These are phyloP conservation scores for Alternaria burnsii DNA, from an alignment of 2,329 filamentous ascomycete genomes.

Conservation along the genomic window DNA sequence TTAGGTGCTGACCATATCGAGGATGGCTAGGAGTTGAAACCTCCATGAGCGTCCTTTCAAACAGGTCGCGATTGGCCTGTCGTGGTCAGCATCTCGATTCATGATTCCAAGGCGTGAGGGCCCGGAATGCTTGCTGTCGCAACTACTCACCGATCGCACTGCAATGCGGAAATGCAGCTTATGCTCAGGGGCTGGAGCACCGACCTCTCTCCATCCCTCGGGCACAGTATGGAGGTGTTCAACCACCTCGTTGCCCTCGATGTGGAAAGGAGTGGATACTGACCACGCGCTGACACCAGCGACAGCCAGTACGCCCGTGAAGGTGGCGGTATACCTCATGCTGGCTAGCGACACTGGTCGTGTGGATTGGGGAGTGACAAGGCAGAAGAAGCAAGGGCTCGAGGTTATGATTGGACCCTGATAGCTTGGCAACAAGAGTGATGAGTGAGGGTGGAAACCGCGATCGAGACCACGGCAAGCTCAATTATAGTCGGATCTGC, in stretches of 20 bases:
- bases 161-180: constrained; percentile 52
- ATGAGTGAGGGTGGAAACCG: neutral
- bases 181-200: constrained; percentile 39
- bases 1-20: constrained; percentile 69
- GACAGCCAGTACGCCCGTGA: constrained; percentile 46
- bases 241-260: constrained; percentile 39
- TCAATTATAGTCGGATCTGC: constrained; percentile 8
- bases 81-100: constrained; percentile 21
- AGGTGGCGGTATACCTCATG: constrained; percentile 44
- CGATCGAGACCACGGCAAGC: neutral
- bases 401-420: neutral
- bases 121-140: neutral
- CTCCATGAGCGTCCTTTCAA: constrained; percentile 68
- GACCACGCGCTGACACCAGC: constrained; percentile 37
- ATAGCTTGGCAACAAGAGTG: neutral
- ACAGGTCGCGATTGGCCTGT: constrained; percentile 59
- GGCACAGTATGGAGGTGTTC: constrained; percentile 46
- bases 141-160: constrained; percentile 46
- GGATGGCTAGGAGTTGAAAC: constrained; percentile 68
- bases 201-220: constrained; percentile 48
- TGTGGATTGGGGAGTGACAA: neutral
- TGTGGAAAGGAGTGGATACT: constrained; percentile 29
- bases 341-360: constrained; percentile 3
- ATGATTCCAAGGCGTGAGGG: neutral
- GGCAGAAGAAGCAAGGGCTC: neutral